These are phyloP conservation scores for Echites panduratus DNA, from an alignment of 257 asterid genomes.

Conservation along the genomic window DNA sequence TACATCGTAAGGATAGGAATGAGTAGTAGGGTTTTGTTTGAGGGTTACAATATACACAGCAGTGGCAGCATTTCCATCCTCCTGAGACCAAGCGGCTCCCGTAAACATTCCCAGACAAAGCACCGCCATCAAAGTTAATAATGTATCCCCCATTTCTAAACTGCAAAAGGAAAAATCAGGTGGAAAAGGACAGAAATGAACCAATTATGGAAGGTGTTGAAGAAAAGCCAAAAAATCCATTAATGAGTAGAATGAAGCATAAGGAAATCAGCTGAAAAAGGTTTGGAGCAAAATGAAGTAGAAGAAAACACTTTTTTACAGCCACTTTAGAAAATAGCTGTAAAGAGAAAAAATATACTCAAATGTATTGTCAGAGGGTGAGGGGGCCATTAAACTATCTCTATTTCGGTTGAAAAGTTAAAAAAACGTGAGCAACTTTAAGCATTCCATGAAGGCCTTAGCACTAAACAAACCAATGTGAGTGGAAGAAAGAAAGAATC, in stretches of 20 bases:
- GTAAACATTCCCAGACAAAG: conserved; percentile 46
- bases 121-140: conserved; percentile 18
- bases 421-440: background rate
- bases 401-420: background rate
- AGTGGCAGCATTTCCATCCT: conserved; percentile 30
- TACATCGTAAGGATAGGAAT: conserved; percentile 40
- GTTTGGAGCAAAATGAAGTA: background rate
- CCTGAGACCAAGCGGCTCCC: conserved; percentile 37
- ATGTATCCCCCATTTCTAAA: conserved; percentile 42
- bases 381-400: background rate
- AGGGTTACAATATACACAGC: conserved; percentile 86
- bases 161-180: background rate
- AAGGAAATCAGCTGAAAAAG: background rate
- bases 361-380: background rate
- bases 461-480: background rate
- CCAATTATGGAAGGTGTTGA: background rate
- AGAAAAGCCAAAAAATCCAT: background rate
- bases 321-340: conserved; percentile 1
- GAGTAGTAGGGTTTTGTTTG: conserved; percentile 64
- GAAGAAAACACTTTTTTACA: background rate
- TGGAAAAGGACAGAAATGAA: background rate
- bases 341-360: conserved; percentile 2
- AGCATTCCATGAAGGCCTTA: background rate
- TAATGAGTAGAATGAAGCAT: background rate
- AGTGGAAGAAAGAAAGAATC: background rate